Evolutionary conservation across 208 protist species (phyloP).

Genomic region (Acanthamoeba royreba): DNA sequence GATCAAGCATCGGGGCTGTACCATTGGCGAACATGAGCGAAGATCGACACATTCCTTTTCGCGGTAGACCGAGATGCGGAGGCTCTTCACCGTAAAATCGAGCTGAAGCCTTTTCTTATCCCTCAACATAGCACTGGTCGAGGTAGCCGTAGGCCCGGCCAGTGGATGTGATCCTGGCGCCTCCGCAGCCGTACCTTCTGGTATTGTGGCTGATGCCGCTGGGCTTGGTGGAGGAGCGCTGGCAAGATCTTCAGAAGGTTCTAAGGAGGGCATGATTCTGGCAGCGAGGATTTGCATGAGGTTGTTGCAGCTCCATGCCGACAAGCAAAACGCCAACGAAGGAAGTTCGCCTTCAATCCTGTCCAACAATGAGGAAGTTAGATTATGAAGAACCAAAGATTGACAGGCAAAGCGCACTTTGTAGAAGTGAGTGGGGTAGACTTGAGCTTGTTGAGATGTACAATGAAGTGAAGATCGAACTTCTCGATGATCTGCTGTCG

Average conservation of each 20-base stretch:
- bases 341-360: not conserved
- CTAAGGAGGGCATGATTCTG: not conserved
- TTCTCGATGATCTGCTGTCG: not conserved
- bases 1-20: not conserved
- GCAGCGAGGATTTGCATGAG: not conserved
- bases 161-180: not conserved
- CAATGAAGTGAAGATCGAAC: constrained; percentile 18
- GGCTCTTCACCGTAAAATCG: not conserved
- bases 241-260: not conserved
- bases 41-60: not conserved
- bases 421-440: not conserved
- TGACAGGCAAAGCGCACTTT: not conserved
- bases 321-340: not conserved
- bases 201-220: not conserved
- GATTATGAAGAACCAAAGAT: not conserved
- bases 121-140: not conserved
- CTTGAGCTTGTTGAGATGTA: not conserved
- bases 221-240: not conserved
- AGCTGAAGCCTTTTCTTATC: not conserved
- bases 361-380: not conserved
- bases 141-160: not conserved
- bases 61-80: not conserved
- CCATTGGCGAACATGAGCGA: not conserved
- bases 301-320: not conserved
- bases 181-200: not conserved